Evolutionary conservation across 768 basidiomycete genomes (phyloP), one percentile per base, ranked within the genome.

Genomic region (Hypholoma fasciculare): DNA sequence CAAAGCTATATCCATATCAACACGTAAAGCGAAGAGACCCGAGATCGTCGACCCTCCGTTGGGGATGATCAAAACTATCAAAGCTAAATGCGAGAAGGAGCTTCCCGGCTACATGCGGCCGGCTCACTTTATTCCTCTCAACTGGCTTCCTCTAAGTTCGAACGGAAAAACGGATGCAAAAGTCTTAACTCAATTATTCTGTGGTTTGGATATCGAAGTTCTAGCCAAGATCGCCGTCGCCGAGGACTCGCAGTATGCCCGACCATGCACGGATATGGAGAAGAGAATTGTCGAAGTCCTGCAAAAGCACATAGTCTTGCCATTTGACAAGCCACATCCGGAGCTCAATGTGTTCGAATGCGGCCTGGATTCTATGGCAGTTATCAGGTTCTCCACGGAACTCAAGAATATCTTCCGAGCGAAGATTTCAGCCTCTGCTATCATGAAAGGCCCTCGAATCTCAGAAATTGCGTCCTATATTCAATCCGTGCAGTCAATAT

Each of bases 71-170:
- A 62, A 66, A 27, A 63, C 61, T 16, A 70, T 81, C 57, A 65
- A 74, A 48, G 63, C 51, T 7, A 71, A 72, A 12, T 80, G 77
- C 58, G 74, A 79, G 38, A 62, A 59, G 6, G 75, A 80, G 61
- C 68, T 82, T 0, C 74, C 82, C 5, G 75, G 72, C 49, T 83
- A 83, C 60, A 82, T 82, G 81, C 74, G 81, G 6, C 82, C 82
- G 8, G 74, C 76, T 55, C 78, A 80, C 63, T 72, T 83, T 52
- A 70, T 82, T 30, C 77, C 80, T 7, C 67, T 82, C n/a, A 70
- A 66, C 56, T 82, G 75, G 71, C 72, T 82, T 55, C 80, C 81
- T 5, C 62, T 83, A 56, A 82, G 70, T 64, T 68, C 74, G 11
- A 70, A 74, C 51, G 76, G 77, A 17, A 72, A 72, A 59, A 72